Conservation (phyloP, 805 yeast genomes). For the Brettanomyces custersianus region DNA sequence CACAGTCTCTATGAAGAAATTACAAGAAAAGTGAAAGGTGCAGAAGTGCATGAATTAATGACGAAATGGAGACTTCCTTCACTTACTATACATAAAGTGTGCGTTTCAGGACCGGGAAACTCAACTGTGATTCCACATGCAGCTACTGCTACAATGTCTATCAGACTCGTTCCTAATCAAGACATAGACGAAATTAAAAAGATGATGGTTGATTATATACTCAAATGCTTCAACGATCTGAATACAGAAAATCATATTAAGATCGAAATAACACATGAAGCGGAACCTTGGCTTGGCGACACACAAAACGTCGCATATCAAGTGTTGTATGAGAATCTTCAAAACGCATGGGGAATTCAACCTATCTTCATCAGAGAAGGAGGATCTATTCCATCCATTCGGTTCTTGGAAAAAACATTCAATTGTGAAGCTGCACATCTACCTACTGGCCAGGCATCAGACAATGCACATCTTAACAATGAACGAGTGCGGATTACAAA, state of each 20-base stretch:
- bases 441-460: slow-evolving; percentile 94
- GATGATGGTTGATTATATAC: slow-evolving; percentile 38
- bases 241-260: slow-evolving; percentile 53
- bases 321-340: slow-evolving; percentile 52
- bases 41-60: slow-evolving; percentile 43
- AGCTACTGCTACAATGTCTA: slow-evolving; percentile 69
- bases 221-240: slow-evolving; percentile 37
- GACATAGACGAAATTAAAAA: slow-evolving; percentile 49
- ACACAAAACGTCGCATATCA: slow-evolving; percentile 66
- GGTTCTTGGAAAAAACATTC: slow-evolving; percentile 75
- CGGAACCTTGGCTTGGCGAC: slow-evolving; percentile 96
- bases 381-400: slow-evolving; percentile 87
- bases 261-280: slow-evolving; percentile 65
- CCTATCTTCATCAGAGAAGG: slow-evolving; percentile 92
- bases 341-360: slow-evolving; percentile 65
- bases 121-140: slow-evolving; percentile 81
- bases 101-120: slow-evolving; percentile 85
- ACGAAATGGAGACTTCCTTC: slow-evolving; percentile 89
- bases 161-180: slow-evolving; percentile 88
- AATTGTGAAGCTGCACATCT: slow-evolving; percentile 88
- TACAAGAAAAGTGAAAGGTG: slow-evolving; percentile 25
- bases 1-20: slow-evolving; percentile 54
- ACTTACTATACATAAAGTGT: slow-evolving; percentile 72
- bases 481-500: slow-evolving; percentile 78
- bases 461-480: slow-evolving; percentile 86